phyloP scores from a whole-genome alignment of 106 monocot genomes.

The Iris macrosiphon region DNA sequence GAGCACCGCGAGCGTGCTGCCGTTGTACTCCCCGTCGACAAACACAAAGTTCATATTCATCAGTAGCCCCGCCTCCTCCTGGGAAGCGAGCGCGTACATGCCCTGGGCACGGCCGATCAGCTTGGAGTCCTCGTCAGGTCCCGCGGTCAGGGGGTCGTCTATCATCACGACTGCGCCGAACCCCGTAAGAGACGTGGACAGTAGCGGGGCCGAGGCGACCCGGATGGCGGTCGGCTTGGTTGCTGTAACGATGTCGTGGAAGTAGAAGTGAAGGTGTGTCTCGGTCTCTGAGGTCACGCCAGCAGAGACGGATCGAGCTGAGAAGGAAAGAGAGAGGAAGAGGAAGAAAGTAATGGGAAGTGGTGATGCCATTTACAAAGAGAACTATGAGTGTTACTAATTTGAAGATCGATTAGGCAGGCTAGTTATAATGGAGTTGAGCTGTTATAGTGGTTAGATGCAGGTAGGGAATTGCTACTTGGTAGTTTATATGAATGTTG shows the following conservation, averaged over 20 bases:
- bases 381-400: too few relatives aligned
- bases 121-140: conserved; percentile 18
- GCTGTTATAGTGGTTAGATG: too few relatives aligned
- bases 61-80: conserved; percentile 10
- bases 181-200: neutral
- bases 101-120: conserved; percentile 30
- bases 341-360: neutral
- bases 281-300: neutral
- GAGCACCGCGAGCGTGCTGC: neutral
- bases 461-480: too few relatives aligned
- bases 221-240: conserved; percentile 11
- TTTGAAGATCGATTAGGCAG: too few relatives aligned
- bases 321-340: neutral
- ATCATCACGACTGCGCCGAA: conserved; percentile 36
- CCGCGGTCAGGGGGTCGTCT: conserved; percentile 30
- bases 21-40: neutral
- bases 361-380: neutral
- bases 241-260: conserved; percentile 20
- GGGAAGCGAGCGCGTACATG: conserved; percentile 20
- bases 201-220: conserved; percentile 7
- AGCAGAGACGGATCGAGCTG: neutral
- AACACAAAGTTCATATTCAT: conserved; percentile 12
- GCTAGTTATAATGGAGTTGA: too few relatives aligned
- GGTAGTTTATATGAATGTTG: too few relatives aligned
- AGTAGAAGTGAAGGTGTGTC: conserved; percentile 28